Evolutionary conservation across 805 yeast genomes (phyloP).

Genomic region (Wickerhamomyces mucosus): DNA sequence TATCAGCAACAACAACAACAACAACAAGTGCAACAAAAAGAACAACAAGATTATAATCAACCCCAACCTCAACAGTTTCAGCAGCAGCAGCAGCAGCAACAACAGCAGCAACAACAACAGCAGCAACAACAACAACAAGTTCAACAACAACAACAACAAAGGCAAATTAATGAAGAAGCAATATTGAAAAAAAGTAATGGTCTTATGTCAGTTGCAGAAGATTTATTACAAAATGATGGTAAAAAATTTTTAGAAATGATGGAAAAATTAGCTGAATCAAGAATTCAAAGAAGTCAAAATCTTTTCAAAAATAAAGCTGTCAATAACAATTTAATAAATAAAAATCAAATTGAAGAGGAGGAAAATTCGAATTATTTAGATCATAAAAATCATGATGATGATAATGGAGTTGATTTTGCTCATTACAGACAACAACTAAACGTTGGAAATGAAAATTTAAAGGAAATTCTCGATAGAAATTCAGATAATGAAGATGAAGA

Average conservation of each 20-base stretch:
- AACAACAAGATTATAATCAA: slow-evolving; percentile 1
- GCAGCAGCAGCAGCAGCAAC: slow-evolving; percentile 1
- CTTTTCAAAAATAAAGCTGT: slow-evolving; percentile 6
- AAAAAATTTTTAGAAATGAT: slow-evolving; percentile 67
- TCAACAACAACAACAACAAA: background rate
- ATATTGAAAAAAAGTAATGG: slow-evolving; percentile 24
- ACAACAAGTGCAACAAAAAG: slow-evolving; percentile 4
- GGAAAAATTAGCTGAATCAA: slow-evolving; percentile 59
- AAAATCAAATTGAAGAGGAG: slow-evolving; percentile 21
- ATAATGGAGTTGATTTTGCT: slow-evolving; percentile 3
- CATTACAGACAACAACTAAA: too few relatives aligned
- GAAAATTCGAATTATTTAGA: slow-evolving; percentile 20
- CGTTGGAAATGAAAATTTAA: too few relatives aligned
- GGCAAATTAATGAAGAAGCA: slow-evolving; percentile 4
- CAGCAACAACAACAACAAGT: background rate
- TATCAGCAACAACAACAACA: slow-evolving; percentile 2
- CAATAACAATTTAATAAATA: slow-evolving; percentile 5
- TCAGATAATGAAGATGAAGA: slow-evolving; percentile 12
- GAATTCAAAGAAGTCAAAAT: slow-evolving; percentile 24
- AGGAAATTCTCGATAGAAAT: too few relatives aligned
- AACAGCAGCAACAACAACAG: slow-evolving; percentile 1
- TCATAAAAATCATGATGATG: slow-evolving; percentile 15
- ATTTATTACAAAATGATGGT: slow-evolving; percentile 70
- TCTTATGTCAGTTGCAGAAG: slow-evolving; percentile 63
- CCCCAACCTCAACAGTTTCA: background rate